Percentiles rank a stretch among this genome's conserved stretches.
Evolutionary conservation across 495 filamentous ascomycete genomes (phyloP).

Genomic region (Baudoinia panamericana): DNA sequence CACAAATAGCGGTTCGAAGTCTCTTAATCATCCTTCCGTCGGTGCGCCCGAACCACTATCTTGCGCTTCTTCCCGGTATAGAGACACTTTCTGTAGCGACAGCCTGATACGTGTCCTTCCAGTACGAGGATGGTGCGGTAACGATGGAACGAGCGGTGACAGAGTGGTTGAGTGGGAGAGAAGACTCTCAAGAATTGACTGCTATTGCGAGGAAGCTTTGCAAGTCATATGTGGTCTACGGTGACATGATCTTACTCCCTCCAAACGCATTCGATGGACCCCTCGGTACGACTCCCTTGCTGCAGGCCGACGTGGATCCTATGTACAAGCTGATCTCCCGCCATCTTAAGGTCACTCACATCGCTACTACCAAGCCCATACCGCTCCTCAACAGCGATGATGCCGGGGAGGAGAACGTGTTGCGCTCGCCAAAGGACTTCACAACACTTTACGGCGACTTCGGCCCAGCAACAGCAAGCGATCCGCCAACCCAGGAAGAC

Average conservation of each 20-base stretch:
- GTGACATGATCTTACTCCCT: constrained; percentile 3
- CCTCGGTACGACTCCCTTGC: neutral
- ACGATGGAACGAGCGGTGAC: no score
- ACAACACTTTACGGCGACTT: constrained; percentile 55
- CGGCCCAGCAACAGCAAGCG: constrained; percentile 33
- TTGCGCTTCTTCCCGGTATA: no score
- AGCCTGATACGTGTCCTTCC: no score
- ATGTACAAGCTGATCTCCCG: constrained; percentile 39
- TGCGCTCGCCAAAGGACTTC: constrained; percentile 52
- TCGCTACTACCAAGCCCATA: constrained; percentile 65
- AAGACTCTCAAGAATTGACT: no score
- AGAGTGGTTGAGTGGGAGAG: no score
- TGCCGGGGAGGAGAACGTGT: constrained; percentile 40
- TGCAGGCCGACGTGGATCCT: constrained; percentile 33
- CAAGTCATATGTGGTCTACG: constrained; percentile 9
- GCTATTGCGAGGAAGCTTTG: constrained; percentile 1
- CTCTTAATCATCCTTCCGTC: no score
- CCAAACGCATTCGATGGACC: neutral
- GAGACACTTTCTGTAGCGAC: no score
- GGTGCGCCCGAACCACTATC: no score
- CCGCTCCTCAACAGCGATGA: constrained; percentile 23
- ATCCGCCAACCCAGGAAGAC: constrained; percentile 32
- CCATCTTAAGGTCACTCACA: constrained; percentile 45
- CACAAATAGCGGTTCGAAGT: no score
- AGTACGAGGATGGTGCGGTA: no score